Percentiles rank a stretch among this genome's conserved stretches.
Evolutionary conservation across 768 basidiomycete species (phyloP).

Genomic region (Termitomyces sp.): DNA sequence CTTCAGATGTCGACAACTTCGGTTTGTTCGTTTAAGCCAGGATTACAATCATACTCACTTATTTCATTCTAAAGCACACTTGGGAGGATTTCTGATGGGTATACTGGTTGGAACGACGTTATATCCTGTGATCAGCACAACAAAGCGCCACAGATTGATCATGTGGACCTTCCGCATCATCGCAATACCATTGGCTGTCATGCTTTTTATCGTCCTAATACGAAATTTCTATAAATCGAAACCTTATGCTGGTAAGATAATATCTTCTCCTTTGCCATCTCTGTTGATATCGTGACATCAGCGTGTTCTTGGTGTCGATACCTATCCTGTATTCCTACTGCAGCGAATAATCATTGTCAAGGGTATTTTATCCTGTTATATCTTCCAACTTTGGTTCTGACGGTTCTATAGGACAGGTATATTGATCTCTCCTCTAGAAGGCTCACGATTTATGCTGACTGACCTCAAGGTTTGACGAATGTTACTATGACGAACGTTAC

Average conservation of each 20-base stretch:
- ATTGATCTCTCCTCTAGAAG: neutral
- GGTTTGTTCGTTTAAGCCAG: slow-evolving; percentile 32
- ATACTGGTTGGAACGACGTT: slow-evolving; percentile 78
- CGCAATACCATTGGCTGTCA: slow-evolving; percentile 68
- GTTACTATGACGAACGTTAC: neutral
- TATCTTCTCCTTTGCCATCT: neutral
- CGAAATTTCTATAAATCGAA: slow-evolving; percentile 89
- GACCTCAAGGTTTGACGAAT: slow-evolving; percentile 3
- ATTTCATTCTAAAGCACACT: slow-evolving; percentile 56
- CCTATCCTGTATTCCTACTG: slow-evolving; percentile 82
- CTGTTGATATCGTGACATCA: slow-evolving; percentile 19
- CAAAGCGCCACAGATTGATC: slow-evolving; percentile 64
- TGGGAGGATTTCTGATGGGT: slow-evolving; percentile 84
- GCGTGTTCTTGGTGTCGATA: slow-evolving; percentile 88
- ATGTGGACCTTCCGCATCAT: slow-evolving; percentile 69
- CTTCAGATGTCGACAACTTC: slow-evolving; percentile 82
- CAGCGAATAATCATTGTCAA: slow-evolving; percentile 62
- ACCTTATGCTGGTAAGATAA: slow-evolving; percentile 64
- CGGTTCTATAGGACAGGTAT: slow-evolving; percentile 14
- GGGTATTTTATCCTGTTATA: slow-evolving; percentile 29
- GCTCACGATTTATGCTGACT: neutral
- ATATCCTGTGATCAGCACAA: slow-evolving; percentile 83
- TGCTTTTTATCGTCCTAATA: slow-evolving; percentile 77
- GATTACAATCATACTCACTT: neutral
- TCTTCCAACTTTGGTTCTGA: neutral